Conservation (phyloP, 495 filamentous ascomycete genomes). For the Lindgomyces ingoldianus region DNA sequence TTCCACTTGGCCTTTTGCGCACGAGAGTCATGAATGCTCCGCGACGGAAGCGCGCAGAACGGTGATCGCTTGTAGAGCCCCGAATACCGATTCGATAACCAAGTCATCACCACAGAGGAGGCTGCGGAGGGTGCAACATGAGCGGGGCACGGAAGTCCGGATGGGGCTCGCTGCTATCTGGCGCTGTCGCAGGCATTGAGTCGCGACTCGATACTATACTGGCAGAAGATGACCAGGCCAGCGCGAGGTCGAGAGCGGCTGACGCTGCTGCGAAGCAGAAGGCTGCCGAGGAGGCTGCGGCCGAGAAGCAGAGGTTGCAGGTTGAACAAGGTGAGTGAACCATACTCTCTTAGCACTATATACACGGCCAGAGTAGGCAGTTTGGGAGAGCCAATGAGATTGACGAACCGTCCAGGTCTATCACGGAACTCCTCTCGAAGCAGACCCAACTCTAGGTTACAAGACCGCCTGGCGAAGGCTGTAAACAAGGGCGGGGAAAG, state of each 20-base stretch:
- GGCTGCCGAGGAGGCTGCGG: conserved; percentile 29
- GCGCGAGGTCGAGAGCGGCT: conserved; percentile 41
- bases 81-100: neutral
- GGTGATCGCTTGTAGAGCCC: conserved; percentile 26
- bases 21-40: conserved; percentile 29
- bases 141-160: conserved; percentile 47
- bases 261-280: conserved; percentile 33
- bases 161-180: conserved; percentile 86
- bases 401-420: conserved; percentile 14
- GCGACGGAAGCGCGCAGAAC: conserved; percentile 19
- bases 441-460: conserved; percentile 71
- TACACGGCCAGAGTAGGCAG: neutral
- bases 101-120: too few species aligned
- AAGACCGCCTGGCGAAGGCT: conserved; percentile 78
- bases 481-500: conserved; percentile 47
- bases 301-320: conserved; percentile 35
- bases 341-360: neutral
- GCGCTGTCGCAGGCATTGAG: conserved; percentile 92
- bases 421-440: conserved; percentile 46
- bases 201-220: conserved; percentile 90
- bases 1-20: conserved; percentile 28
- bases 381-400: neutral
- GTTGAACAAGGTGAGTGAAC: conserved; percentile 30
- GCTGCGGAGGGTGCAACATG: conserved; percentile 28
- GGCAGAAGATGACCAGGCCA: conserved; percentile 64